Evolutionary conservation across 306 rosid genomes (phyloP).

Genomic region (Quercus variabilis): DNA sequence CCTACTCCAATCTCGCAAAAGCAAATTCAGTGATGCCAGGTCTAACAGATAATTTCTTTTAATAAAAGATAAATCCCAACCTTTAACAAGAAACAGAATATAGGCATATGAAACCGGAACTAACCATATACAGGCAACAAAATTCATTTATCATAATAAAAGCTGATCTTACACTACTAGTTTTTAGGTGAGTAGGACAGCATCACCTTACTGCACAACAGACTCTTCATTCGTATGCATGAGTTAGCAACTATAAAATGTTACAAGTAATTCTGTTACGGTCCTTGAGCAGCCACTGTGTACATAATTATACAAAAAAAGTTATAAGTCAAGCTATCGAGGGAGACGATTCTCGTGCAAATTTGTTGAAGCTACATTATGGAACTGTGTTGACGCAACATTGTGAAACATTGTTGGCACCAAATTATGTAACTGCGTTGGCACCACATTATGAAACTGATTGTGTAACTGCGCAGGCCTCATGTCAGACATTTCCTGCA

Average conservation of each 20-base stretch:
- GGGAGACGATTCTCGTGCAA: constrained; percentile 45
- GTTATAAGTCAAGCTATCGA: constrained; percentile 23
- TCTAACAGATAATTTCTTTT: no score
- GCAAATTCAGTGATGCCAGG: no score
- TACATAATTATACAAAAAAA: constrained; percentile 14
- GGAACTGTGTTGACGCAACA: constrained; percentile 32
- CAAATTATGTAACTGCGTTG: constrained; percentile 47
- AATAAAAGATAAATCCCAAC: no score
- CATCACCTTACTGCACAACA: not conserved
- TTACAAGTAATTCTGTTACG: not conserved
- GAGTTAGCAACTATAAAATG: not conserved
- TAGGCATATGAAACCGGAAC: not conserved
- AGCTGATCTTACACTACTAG: not conserved
- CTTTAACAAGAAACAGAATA: no score
- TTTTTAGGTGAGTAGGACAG: not conserved
- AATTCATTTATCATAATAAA: not conserved
- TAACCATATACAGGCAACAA: not conserved
- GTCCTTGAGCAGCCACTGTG: not conserved
- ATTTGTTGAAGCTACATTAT: constrained; percentile 35
- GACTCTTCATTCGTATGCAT: not conserved
- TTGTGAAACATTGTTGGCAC: constrained; percentile 44
- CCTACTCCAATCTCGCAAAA: no score
- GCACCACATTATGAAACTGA: constrained; percentile 28
- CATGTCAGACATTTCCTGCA: constrained; percentile 38
- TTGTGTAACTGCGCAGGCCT: constrained; percentile 20